Evolutionary conservation across 2,329 filamentous ascomycete species (phyloP), one percentile per base, ranked within the genome.

Genomic region (Penicillium sp.): DNA sequence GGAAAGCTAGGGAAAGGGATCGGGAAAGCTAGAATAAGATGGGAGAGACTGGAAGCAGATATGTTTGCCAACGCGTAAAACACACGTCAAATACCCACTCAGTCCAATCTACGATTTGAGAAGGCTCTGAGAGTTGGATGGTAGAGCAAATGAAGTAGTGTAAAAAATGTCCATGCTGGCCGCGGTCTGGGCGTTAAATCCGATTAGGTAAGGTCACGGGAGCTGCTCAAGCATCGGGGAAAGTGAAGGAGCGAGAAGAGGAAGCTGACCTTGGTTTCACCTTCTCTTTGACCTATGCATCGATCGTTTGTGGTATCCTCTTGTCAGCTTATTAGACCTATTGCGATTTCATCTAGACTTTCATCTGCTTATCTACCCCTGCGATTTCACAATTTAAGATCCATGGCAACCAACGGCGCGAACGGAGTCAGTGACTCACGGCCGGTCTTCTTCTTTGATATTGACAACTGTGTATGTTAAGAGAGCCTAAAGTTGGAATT

Each of bases 381-480:
- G 10, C 53, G 40, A 45, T 18, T 24, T 38, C 45, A 34, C 34
- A 56, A 48, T 50, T 61, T 45, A 26, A 63, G 62, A 60, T 64
- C 65, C 50, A 67, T 67, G 56, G 49, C 67, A 20, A 60, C 58
- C 47, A 63, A 59, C 48, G 59, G 63, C 45, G 57, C 61, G 22
- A 60, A 59, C 16, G 50, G 54, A 32, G 53, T 55, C 50, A 51
- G 58, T 57, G 75, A 79, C 61, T 64, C 69, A 58, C 72, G 83
- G 60, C 80, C 81, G 2, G 80, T 89, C 20, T 83, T 86, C 72
- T 86, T 85, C 74, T 97, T 97, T 71, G 94, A 99, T 72, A 97
- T 99, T 70, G 94, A 99, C 81, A 99, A 99, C 71, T 99, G 95
- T 76, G 84, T 86, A 79, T 61, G 83, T 78, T 14, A 43, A 29